Percentiles rank a stretch among this genome's conserved stretches.
These are phyloP conservation scores for Porphyra umbilicalis DNA, from an alignment of 31 red algal species.

Conservation along the genomic window DNA sequence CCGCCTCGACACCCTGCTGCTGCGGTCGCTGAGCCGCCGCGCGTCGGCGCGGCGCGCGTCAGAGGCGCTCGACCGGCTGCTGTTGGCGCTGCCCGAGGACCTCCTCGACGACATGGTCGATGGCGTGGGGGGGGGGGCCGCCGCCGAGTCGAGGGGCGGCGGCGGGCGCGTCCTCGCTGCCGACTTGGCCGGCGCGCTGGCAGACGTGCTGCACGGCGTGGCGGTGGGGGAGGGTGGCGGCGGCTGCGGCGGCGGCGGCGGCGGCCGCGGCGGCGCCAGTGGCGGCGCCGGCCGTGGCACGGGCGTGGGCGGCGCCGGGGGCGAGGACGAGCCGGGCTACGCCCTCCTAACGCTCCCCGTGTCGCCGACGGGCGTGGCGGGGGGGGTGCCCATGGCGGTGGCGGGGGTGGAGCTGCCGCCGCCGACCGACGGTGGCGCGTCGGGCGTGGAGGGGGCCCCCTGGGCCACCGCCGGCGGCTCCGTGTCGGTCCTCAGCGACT, in stretches of 20 bases:
- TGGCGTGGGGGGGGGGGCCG: not conserved
- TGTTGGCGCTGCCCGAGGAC: not conserved
- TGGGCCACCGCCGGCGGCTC: not conserved
- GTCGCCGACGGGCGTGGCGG: not conserved
- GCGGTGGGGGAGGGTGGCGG: not conserved
- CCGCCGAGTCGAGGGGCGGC: too few relatives aligned
- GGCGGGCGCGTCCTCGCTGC: not conserved
- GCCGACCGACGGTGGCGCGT: not conserved
- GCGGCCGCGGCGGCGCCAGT: not conserved
- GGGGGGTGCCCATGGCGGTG: not conserved
- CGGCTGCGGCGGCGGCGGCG: not conserved
- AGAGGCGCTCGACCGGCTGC: not conserved
- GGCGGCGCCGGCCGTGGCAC: not conserved
- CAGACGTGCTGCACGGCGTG: not conserved
- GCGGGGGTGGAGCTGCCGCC: not conserved
- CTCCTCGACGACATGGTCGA: not conserved
- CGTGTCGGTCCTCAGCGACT: not conserved
- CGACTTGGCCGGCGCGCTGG: not conserved
- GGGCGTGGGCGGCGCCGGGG: not conserved
- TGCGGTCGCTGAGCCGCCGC: not conserved
- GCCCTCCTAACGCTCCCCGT: not conserved
- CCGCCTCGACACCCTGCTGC: not conserved
- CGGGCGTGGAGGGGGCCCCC: not conserved
- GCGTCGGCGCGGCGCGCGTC: not conserved
- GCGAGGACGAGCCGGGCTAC: not conserved